Base-by-base conservation (phyloP, 192 early-diverging fungal species). In the Chytriomyces confervae region DNA sequence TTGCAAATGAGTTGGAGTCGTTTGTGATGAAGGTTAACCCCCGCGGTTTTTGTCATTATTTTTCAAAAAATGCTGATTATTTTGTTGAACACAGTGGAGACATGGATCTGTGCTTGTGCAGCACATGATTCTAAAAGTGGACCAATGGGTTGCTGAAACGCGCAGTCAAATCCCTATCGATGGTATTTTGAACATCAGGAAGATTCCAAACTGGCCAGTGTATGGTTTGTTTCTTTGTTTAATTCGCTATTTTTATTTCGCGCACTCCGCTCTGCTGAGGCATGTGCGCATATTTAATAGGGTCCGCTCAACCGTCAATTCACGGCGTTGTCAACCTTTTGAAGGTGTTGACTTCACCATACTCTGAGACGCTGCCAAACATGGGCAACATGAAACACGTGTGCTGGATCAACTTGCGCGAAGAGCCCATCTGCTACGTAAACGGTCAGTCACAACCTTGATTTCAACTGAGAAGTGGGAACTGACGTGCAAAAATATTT, bases 341-440 rank as follows among this genome's bases (percentile, higher is more conserved):
- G 18, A 49, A 69, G 16, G 62, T 24, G 6, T 53, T 86, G 8
- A 72, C 65, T n/a, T 16, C 80, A 23, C 49, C 62, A 4, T 53
- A 48, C 49, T 78, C 69, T 6, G 75, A 64, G 18, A 53, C 75
- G 2, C 47, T 61, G 13, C 72, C 72, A 7, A 36, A 80, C 57
- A 27, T 72, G 24, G 36, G 45, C 5, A 10, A 43, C 43, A 72
- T 46, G 44, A 78, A 64, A 27, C 16, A 18, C 16, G 80, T 90
- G 43, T 51, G 88, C n/a, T 90, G 89, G 88, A 90, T 90, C 63
- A 91, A 91, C 72, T 66, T 91, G n/a, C 82, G 91, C 43, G 91
- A 91, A 74, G 91, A 91, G 62, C 91, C 91, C 10, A 83, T 91
- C 20, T 88, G 89, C 27, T 91, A 91, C 72, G 84, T 91, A 62